Evolutionary conservation across 108 stramenopile genomes (phyloP).

Genomic region (Nitzschia sp.): DNA sequence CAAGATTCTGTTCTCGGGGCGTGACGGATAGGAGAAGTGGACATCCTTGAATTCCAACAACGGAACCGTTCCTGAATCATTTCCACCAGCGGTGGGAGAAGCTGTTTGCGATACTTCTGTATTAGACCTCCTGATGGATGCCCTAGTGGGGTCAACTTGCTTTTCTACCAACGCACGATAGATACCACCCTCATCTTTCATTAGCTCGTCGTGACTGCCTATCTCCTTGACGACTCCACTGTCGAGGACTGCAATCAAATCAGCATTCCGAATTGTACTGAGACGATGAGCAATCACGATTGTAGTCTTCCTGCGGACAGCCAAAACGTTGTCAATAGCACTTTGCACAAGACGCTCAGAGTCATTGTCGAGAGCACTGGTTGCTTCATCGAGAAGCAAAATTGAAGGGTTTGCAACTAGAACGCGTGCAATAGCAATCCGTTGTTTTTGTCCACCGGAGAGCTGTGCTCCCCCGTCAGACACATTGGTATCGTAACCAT

Average conservation of each 20-base stretch:
- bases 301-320: slow-evolving; percentile 67
- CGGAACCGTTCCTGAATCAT: not conserved
- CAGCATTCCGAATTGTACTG: slow-evolving; percentile 79
- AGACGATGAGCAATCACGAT: slow-evolving; percentile 89
- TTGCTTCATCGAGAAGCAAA: slow-evolving; percentile 89
- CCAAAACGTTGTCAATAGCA: slow-evolving; percentile 80
- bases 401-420: slow-evolving; percentile 73
- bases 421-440: slow-evolving; percentile 91
- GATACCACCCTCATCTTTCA: slow-evolving; percentile 30
- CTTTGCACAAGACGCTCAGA: slow-evolving; percentile 86
- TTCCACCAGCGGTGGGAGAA: not conserved
- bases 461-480: slow-evolving; percentile 87
- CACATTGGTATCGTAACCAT: slow-evolving; percentile 84
- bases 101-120: not conserved
- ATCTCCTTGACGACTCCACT: slow-evolving; percentile 67
- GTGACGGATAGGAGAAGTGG: slow-evolving; percentile 87
- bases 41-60: slow-evolving; percentile 57
- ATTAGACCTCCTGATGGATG: not conserved
- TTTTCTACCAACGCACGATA: not conserved
- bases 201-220: slow-evolving; percentile 83
- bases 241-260: slow-evolving; percentile 76
- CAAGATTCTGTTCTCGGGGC: slow-evolving; percentile 77
- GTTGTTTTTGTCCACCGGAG: slow-evolving; percentile 93
- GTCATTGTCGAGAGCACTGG: slow-evolving; percentile 68
- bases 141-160: not conserved